Evolutionary conservation across 208 protist species (phyloP), one percentile per base, ranked within the genome.

Genomic region (Trypanosoma congolense): DNA sequence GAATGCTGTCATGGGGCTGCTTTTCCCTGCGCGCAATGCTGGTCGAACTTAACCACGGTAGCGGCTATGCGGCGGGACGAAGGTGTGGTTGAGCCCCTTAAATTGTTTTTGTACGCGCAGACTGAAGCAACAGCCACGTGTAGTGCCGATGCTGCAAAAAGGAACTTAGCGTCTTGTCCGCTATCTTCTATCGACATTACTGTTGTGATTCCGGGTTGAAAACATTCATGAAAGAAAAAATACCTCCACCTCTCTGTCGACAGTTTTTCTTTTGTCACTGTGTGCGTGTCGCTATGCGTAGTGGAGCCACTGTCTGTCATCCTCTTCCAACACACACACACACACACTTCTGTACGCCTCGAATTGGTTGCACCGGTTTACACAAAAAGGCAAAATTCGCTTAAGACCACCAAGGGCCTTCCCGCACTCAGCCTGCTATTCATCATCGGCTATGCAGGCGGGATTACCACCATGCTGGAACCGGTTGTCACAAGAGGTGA

Each of bases 11-110:
- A 30, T 16, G 56, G 62, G 3, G 56, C 69, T 0, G 65, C 73
- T 8, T 86, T 84, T 52, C 86, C 86, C 3, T 93, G 86, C 31
- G 65, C 76, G 14, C 77, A 90, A 60, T 93, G 86, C 56, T 93
- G 86, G 86, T 42, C 54, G 9, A 71, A 90, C 41, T 40, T 93
- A 2, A 53, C 63, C 1, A 51, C 56, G 9, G 77, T 93, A 16
- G 83, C 77, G 6, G 58, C 40, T 28, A 63, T 74, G 57, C 65
- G 79, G 1, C 48, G 36, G n/a, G 53, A 72, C 4, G 53, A 65
- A 16, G 41, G 56, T 5, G 54, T 54, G 12, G n/a, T 4, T 0
- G 41, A 73, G 19, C 74, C 74, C 4, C 40, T 93, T 16, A 56
- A 74, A 19, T 53, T 93, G 1, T 82, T 83, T 51, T 44, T 66